Evolutionary conservation across 2,329 filamentous ascomycete genomes (phyloP).

Genomic region (Torrubiella hemipterigena): DNA sequence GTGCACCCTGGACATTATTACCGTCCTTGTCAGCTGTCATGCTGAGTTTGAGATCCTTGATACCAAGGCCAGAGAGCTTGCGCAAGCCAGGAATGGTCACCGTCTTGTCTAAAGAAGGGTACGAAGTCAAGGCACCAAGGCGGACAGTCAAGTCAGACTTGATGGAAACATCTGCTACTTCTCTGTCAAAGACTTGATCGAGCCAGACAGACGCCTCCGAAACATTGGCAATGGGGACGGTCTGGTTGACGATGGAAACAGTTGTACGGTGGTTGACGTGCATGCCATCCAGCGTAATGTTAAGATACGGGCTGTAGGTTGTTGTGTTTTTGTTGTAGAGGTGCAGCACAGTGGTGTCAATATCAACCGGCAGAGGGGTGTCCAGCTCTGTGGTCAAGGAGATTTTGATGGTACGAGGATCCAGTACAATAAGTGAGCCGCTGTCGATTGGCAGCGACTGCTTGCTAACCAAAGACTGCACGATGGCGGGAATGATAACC

Average conservation of each 20-base stretch:
- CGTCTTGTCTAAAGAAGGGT: slow-evolving; percentile 22
- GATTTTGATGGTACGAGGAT: slow-evolving; percentile 20
- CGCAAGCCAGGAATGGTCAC: slow-evolving; percentile 22
- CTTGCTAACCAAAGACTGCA: slow-evolving; percentile 28
- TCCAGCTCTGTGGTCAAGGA: slow-evolving; percentile 23
- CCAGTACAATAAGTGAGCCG: slow-evolving; percentile 20
- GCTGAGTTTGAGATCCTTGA: slow-evolving; percentile 19
- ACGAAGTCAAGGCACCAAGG: slow-evolving; percentile 21
- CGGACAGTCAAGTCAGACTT: slow-evolving; percentile 19
- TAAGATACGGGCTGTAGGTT: slow-evolving; percentile 12
- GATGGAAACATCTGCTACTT: slow-evolving; percentile 17
- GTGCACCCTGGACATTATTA: slow-evolving; percentile 22
- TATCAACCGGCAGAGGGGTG: slow-evolving; percentile 17
- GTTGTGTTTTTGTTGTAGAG: slow-evolving; percentile 21
- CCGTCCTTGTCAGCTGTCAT: slow-evolving; percentile 20
- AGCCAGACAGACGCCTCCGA: slow-evolving; percentile 22
- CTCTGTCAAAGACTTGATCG: slow-evolving; percentile 19
- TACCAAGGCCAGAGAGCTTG: slow-evolving; percentile 20
- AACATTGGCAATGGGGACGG: slow-evolving; percentile 19
- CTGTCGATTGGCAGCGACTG: slow-evolving; percentile 25
- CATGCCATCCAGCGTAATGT: slow-evolving; percentile 12
- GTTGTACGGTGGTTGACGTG: slow-evolving; percentile 16
- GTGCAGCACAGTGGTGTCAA: slow-evolving; percentile 21
- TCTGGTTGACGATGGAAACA: slow-evolving; percentile 16
- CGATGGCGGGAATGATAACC: slow-evolving; percentile 32